Conservation (phyloP, 2,329 filamentous ascomycete genomes). For the Sporothrix pallida region DNA sequence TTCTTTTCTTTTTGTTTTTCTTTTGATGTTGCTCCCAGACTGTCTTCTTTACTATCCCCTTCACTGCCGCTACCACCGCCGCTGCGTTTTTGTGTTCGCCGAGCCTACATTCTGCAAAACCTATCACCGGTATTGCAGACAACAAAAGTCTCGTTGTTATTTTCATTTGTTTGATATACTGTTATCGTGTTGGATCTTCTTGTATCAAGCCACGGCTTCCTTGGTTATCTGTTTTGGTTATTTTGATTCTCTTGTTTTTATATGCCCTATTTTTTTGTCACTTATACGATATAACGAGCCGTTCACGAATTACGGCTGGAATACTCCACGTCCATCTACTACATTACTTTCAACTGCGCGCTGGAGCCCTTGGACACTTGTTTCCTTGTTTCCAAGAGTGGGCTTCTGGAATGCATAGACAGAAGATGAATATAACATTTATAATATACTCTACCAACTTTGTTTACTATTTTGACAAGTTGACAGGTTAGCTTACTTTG, state of each 20-base stretch:
- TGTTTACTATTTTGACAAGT: not conserved
- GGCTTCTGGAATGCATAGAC: not conserved
- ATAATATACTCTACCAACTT: not conserved
- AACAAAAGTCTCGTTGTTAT: conserved; percentile 8
- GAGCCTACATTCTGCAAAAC: not conserved
- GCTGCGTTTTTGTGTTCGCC: not conserved
- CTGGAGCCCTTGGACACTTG: not conserved
- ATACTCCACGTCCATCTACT: not conserved
- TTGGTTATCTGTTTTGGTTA: not conserved
- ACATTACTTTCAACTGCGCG: not conserved
- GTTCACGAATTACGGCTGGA: not conserved
- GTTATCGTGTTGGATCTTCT: not conserved
- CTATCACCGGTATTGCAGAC: not conserved
- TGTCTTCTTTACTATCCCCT: not conserved
- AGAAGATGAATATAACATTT: not conserved
- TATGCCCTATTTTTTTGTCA: not conserved
- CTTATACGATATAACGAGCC: conserved; percentile 1
- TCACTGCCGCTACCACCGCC: not conserved
- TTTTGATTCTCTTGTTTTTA: not conserved
- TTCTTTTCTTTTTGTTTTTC: not conserved
- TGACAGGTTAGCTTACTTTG: not conserved
- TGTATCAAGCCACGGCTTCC: not conserved
- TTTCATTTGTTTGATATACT: not conserved
- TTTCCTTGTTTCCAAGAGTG: not conserved
- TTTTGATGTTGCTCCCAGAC: not conserved